Percentiles rank a stretch among this genome's conserved stretches.
phyloP scores from a whole-genome alignment of 2,329 filamentous ascomycete genomes.

The Hymenotorrendiella dingleyae region DNA sequence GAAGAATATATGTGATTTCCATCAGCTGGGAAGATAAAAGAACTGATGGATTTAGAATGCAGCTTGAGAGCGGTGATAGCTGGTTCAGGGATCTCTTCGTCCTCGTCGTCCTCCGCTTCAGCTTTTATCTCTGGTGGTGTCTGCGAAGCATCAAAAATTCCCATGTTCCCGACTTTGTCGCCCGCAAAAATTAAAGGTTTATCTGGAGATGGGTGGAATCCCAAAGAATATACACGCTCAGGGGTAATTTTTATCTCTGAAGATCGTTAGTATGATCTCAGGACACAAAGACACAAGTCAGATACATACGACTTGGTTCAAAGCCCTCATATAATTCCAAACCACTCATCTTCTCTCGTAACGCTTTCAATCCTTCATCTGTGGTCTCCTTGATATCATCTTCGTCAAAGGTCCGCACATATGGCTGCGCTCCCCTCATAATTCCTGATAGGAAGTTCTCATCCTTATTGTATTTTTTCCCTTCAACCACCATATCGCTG shows the following conservation, averaged over 20 bases:
- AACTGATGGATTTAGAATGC: slow-evolving; percentile 81
- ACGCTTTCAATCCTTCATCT: slow-evolving; percentile 65
- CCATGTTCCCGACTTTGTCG: slow-evolving; percentile 87
- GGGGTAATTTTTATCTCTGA: slow-evolving; percentile 86
- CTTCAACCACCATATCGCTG: slow-evolving; percentile 72
- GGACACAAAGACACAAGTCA: slow-evolving; percentile 6
- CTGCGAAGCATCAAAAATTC: slow-evolving; percentile 85
- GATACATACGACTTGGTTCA: slow-evolving; percentile 65
- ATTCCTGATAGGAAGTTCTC: slow-evolving; percentile 61
- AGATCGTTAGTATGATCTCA: slow-evolving; percentile 2
- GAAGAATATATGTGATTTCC: slow-evolving; percentile 72
- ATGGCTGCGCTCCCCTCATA: slow-evolving; percentile 66
- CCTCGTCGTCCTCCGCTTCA: slow-evolving; percentile 58
- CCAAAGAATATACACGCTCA: slow-evolving; percentile 78
- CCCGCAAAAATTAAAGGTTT: slow-evolving; percentile 90
- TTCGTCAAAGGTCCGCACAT: slow-evolving; percentile 79
- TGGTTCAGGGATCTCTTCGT: slow-evolving; percentile 61
- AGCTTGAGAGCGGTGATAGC: slow-evolving; percentile 86
- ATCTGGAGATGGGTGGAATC: slow-evolving; percentile 79
- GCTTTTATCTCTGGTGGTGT: slow-evolving; percentile 45
- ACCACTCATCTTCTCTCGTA: slow-evolving; percentile 71
- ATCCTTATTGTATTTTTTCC: slow-evolving; percentile 66
- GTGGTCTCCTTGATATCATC: slow-evolving; percentile 75
- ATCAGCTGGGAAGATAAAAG: slow-evolving; percentile 72
- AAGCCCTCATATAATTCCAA: slow-evolving; percentile 79